Evolutionary conservation across 805 yeast genomes (phyloP).

Genomic region (Candida stauntonica): DNA sequence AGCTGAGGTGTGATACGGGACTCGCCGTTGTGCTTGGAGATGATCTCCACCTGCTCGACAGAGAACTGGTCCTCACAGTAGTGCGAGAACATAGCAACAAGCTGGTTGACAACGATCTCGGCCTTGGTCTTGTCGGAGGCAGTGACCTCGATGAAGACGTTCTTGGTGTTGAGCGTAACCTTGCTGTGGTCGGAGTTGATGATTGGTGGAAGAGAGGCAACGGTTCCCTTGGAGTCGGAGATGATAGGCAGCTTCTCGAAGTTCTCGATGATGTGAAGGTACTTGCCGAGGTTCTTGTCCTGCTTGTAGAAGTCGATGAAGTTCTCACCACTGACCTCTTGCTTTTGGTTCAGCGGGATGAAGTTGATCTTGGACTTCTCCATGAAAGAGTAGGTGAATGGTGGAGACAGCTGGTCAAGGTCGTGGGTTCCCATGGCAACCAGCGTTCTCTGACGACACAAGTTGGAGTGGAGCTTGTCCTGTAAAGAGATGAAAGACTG

Average conservation of each 20-base stretch:
- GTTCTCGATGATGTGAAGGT: slow-evolving; percentile 80
- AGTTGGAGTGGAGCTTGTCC: slow-evolving; percentile 90
- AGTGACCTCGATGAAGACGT: slow-evolving; percentile 89
- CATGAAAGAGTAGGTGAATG: slow-evolving; percentile 84
- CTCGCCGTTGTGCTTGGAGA: slow-evolving; percentile 75
- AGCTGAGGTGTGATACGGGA: slow-evolving; percentile 74
- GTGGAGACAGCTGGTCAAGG: slow-evolving; percentile 70
- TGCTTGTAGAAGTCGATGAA: slow-evolving; percentile 86
- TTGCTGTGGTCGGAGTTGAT: slow-evolving; percentile 91
- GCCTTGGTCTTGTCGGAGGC: slow-evolving; percentile 95
- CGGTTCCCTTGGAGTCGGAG: slow-evolving; percentile 67
- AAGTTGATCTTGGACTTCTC: slow-evolving; percentile 74
- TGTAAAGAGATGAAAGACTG: slow-evolving; percentile 94
- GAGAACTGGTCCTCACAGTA: slow-evolving; percentile 79
- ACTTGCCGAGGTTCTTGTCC: slow-evolving; percentile 87
- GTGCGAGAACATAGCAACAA: slow-evolving; percentile 93
- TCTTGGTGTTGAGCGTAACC: slow-evolving; percentile 76
- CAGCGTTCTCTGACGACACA: slow-evolving; percentile 94
- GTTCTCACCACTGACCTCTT: slow-evolving; percentile 67
- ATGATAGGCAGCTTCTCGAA: slow-evolving; percentile 90
- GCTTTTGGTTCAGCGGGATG: slow-evolving; percentile 68
- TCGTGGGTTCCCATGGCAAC: slow-evolving; percentile 99
- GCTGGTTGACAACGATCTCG: slow-evolving; percentile 84
- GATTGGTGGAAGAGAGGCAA: slow-evolving; percentile 94
- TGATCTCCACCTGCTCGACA: slow-evolving; percentile 84